A percentile compares a stretch with the other conserved stretches of the same genome.
phyloP scores from a whole-genome alignment of 2,329 filamentous ascomycete genomes.

The Aspergillus sp. region DNA sequence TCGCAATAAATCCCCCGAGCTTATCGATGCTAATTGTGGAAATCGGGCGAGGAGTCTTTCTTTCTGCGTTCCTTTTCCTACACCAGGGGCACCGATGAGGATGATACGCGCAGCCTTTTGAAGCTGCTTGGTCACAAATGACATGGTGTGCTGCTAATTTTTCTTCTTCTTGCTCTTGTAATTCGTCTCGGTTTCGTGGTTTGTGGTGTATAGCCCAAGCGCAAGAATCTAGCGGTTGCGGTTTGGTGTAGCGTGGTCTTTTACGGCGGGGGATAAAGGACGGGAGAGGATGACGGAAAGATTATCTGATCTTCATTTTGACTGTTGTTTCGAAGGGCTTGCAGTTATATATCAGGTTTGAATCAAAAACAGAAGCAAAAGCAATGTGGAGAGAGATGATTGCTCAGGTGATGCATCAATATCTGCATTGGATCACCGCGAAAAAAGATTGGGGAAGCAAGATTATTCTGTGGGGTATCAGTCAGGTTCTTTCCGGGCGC shows the following conservation, averaged over 20 bases:
- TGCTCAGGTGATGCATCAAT: conserved; percentile 5
- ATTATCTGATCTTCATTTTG: conserved; percentile 9
- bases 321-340: too few species aligned
- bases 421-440: too few species aligned
- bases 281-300: background rate
- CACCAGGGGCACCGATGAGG: conserved; percentile 90
- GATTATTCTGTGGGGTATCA: conserved; percentile 22
- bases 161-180: too few species aligned
- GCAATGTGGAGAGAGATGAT: background rate
- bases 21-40: conserved; percentile 84
- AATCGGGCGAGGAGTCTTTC: conserved; percentile 82
- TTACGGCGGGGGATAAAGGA: background rate
- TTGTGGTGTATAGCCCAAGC: too few species aligned
- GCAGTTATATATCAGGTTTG: background rate
- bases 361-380: conserved; percentile 1
- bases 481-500: conserved; percentile 25
- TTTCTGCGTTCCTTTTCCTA: conserved; percentile 94
- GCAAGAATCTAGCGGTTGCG: conserved; percentile 1
- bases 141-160: conserved; percentile 13
- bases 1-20: conserved; percentile 86
- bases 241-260: background rate
- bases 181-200: too few species aligned
- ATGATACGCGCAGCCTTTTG: conserved; percentile 85
- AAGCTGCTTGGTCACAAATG: conserved; percentile 49
- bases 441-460: conserved; percentile 15